phyloP scores from a whole-genome alignment of 169 alveolate species.

The Blepharisma undulans region DNA sequence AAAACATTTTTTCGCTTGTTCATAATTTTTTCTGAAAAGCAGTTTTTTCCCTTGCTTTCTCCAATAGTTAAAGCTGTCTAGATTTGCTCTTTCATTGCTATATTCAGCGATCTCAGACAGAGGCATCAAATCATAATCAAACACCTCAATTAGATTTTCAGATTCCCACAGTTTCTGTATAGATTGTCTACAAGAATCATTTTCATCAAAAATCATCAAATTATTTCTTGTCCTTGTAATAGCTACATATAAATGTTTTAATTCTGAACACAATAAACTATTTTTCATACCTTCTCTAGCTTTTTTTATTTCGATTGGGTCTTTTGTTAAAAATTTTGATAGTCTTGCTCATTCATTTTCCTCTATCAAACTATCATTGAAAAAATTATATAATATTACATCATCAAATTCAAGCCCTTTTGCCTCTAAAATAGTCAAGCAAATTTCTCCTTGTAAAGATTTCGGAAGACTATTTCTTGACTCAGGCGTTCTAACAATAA shows the following conservation, averaged over 20 bases:
- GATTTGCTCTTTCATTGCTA: not conserved
- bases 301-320: not conserved
- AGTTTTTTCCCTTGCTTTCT: constrained; percentile 60
- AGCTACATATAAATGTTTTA: constrained; percentile 87
- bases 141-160: not conserved
- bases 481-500: constrained; percentile 79
- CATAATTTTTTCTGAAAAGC: constrained; percentile 59
- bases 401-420: constrained; percentile 90
- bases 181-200: constrained; percentile 45
- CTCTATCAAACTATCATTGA: constrained; percentile 52
- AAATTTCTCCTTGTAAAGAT: constrained; percentile 64
- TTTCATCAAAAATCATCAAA: constrained; percentile 80
- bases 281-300: not conserved
- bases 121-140: not conserved
- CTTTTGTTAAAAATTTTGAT: not conserved
- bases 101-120: not conserved
- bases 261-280: constrained; percentile 73
- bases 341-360: not conserved
- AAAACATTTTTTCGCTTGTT: constrained; percentile 70
- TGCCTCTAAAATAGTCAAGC: constrained; percentile 82
- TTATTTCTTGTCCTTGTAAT: constrained; percentile 85
- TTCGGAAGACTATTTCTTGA: constrained; percentile 64
- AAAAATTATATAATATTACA: constrained; percentile 83
- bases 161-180: constrained; percentile 60
- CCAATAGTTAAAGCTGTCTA: constrained; percentile 58